phyloP scores from a whole-genome alignment of 2,329 filamentous ascomycete species.

The Thielaviopsis populi region DNA sequence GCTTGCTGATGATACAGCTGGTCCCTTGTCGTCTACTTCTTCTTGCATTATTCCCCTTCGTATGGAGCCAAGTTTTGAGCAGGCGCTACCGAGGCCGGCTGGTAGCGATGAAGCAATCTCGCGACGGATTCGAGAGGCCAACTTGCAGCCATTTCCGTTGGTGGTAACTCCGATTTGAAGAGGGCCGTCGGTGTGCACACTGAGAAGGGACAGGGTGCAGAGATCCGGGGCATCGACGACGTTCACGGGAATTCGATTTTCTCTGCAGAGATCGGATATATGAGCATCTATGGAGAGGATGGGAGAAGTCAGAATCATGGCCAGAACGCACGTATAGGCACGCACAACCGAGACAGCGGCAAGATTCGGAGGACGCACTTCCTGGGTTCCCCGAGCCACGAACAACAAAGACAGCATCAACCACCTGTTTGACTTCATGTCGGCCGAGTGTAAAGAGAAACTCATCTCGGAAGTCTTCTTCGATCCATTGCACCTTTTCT shows the following conservation, averaged over 20 bases:
- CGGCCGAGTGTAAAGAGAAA: slow-evolving; percentile 68
- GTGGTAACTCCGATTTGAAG: slow-evolving; percentile 92
- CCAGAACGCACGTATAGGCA: background rate
- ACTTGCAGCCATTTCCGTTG: slow-evolving; percentile 84
- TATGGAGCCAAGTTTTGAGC: slow-evolving; percentile 60
- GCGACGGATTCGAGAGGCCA: slow-evolving; percentile 74
- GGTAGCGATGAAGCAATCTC: slow-evolving; percentile 77
- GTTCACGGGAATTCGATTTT: slow-evolving; percentile 79
- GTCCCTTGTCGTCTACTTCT: slow-evolving; percentile 29
- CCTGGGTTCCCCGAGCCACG: slow-evolving; percentile 23
- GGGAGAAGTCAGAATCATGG: background rate
- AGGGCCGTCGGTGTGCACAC: slow-evolving; percentile 77
- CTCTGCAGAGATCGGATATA: slow-evolving; percentile 60
- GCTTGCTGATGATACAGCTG: slow-evolving; percentile 17
- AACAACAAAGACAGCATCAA: slow-evolving; percentile 84
- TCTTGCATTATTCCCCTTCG: slow-evolving; percentile 59
- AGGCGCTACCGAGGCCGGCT: slow-evolving; percentile 56
- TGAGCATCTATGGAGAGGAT: slow-evolving; percentile 34
- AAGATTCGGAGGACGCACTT: background rate
- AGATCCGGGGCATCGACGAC: slow-evolving; percentile 75
- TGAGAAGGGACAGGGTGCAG: slow-evolving; percentile 80
- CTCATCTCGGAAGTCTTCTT: slow-evolving; percentile 49
- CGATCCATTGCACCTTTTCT: slow-evolving; percentile 50
- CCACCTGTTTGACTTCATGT: slow-evolving; percentile 58
- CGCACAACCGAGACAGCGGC: background rate